Conservation (phyloP, 371 early-diverging fungal species). For the Furculomyces boomerangus region DNA sequence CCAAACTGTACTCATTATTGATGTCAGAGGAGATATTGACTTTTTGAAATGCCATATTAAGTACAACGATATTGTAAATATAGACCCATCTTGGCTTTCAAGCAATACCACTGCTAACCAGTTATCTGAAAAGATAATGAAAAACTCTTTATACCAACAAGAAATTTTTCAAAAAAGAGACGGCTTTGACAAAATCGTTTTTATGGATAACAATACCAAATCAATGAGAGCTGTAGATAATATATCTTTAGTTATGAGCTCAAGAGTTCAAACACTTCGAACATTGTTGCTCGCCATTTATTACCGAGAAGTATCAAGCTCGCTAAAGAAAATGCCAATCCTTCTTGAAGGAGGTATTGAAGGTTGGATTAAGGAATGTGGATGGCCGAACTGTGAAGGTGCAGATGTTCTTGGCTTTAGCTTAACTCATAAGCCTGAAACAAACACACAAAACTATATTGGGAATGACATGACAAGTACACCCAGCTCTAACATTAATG, state of each 20-base stretch:
- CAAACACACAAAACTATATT: neutral
- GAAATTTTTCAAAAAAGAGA: constrained; percentile 40
- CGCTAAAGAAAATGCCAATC: constrained; percentile 30
- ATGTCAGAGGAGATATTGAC: constrained; percentile 52
- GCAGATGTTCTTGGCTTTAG: constrained; percentile 10
- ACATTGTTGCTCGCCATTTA: constrained; percentile 33
- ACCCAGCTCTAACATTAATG: constrained; percentile 3
- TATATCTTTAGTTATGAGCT: constrained; percentile 3
- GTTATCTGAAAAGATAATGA: constrained; percentile 25
- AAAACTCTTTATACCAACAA: constrained; percentile 28
- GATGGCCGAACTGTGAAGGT: constrained; percentile 23
- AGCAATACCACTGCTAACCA: constrained; percentile 22
- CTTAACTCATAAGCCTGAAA: constrained; percentile 1
- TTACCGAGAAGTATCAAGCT: constrained; percentile 32
- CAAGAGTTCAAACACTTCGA: constrained; percentile 14
- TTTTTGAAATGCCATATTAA: constrained; percentile 52
- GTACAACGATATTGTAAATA: constrained; percentile 44
- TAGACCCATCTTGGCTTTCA: constrained; percentile 50
- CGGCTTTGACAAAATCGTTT: constrained; percentile 53
- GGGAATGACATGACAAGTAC: constrained; percentile 1
- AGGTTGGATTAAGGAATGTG: constrained; percentile 38
- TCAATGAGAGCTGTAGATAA: constrained; percentile 9
- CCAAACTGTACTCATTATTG: constrained; percentile 48
- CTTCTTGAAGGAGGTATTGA: constrained; percentile 59
- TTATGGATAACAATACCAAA: constrained; percentile 36